Evolutionary conservation across 2,329 filamentous ascomycete genomes (phyloP), one percentile per base, ranked within the genome.

Genomic region (Cladophialophora bantiana): DNA sequence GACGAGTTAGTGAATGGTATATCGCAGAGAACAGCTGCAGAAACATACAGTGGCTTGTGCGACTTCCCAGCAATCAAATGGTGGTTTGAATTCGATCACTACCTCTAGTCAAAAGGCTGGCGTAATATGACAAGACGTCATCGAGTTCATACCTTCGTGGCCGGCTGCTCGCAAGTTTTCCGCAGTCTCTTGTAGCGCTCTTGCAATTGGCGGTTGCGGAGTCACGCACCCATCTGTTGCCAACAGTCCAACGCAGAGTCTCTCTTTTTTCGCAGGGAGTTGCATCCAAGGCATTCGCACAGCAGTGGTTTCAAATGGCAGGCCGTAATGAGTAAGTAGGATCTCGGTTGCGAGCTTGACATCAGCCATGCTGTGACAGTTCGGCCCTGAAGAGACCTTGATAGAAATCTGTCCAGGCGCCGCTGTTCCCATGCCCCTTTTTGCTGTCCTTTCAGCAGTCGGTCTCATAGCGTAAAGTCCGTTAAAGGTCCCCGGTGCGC

Each of bases 121-220:
- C 18, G 32, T 26, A 9, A 32, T 31, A 12, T 42, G 26, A 26
- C 35, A 2, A 45, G 36, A 26, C 3, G 18, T 20, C 12, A 26
- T 7, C 12, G 7, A 7, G 18, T 32, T 9, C 40, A 32, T 34
- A 70, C 68, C 68, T 64, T 68, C 64, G 60, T 70, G 66, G 5
- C 66, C 68, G 18, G 68, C 66, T 9, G 73, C 75, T 32, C 77
- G 73, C 5, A 90, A 77, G 50, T 77, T 63, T 36, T 78, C 75
- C 0, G 80, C 81, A 0, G 85, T 77, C 10, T 80, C 75, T 2
- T 77, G 75, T 6, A 91, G 75, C 1, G 87, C 71, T 6, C 77
- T 77, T 0, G 81, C 77, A 3, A 91, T 82, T 0, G 89, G 89
- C 2, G 90, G 89, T 60, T 90, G 90, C 0, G 90, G 89, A 13